Evolutionary conservation across 108 stramenopile genomes (phyloP), one percentile per base, ranked within the genome.

Genomic region (Discostella pseudostelligera): DNA sequence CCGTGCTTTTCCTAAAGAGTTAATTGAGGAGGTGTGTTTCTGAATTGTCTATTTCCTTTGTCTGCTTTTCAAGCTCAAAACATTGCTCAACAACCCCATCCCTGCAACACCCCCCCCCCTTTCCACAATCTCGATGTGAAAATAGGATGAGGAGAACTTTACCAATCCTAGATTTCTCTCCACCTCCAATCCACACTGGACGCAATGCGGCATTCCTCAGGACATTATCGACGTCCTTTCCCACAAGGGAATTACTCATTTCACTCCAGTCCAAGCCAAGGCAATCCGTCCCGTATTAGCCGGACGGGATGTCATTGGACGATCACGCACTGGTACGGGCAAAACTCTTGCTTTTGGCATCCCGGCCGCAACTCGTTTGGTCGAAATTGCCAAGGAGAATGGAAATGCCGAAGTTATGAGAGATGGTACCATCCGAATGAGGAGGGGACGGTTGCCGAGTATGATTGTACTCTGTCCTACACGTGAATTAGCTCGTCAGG

Each of bases 321-420:
- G 97, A 8, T 92, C 94, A 22, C 88, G 96, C 11, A 99, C 99
- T 0, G 99, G 99, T 35, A 97, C 96, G 29, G 99, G 99, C 49
- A 99, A 99, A 83, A 99, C 99, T 17, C 80, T 99, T 13, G 99
- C 99, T 9, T 99, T 99, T 82, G 99, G 97, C 20, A 78, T 99
- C 35, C 99, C 99, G 8, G 55, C 90, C 21, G 56, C 97, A 8
- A 83, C 89, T 29, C 83, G 90, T 29, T 59, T 99, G 17, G 65
- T 78, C 16, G 61, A 77, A 64, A 44, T 81, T 26, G 20, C 60
- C 14, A 72, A 76, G 48, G 48, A 70, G 32, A 90, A 80, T 32
- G 92, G 88, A 17, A 73, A 69, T 25, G 73, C 75, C 8, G 65
- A 74, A 60, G 56, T 55, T 17, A 46, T 47, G 59, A 57, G 59